Percentiles rank a stretch among this genome's conserved stretches.
These are phyloP conservation scores for Paxillus ammoniavirescens DNA, from an alignment of 768 basidiomycete species.

Conservation along the genomic window DNA sequence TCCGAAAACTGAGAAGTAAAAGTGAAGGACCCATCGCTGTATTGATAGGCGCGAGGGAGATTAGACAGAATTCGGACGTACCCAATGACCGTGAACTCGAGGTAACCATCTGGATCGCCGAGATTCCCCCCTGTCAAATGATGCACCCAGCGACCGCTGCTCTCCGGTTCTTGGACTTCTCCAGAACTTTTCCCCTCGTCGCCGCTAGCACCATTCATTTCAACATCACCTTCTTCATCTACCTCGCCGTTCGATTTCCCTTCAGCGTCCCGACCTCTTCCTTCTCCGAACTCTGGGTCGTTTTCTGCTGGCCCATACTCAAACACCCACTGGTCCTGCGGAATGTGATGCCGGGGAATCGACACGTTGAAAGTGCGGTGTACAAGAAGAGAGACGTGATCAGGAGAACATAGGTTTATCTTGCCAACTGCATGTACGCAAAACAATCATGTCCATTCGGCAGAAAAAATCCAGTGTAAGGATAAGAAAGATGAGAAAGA, in stretches of 20 bases:
- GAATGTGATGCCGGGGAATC: conserved; percentile 90
- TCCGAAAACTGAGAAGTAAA: neutral
- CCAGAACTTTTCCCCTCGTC: neutral
- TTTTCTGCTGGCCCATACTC: conserved; percentile 83
- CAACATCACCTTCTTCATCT: conserved; percentile 3
- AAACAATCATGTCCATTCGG: neutral
- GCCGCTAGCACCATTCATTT: conserved; percentile 8
- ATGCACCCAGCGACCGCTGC: conserved; percentile 78
- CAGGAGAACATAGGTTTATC: conserved; percentile 85
- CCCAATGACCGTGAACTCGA: conserved; percentile 91
- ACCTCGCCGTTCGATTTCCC: conserved; percentile 7
- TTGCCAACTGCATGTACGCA: conserved; percentile 60
- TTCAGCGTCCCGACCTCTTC: conserved; percentile 23
- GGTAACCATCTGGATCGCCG: conserved; percentile 62
- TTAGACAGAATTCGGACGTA: conserved; percentile 9
- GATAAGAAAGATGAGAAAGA: no score
- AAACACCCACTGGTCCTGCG: conserved; percentile 76
- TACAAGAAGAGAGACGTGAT: conserved; percentile 87
- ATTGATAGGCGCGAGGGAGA: neutral
- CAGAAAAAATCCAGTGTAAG: neutral
- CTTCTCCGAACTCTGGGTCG: conserved; percentile 66
- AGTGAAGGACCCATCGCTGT: neutral
- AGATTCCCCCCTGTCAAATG: conserved; percentile 64
- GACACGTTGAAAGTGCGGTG: conserved; percentile 94
- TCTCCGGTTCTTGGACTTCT: conserved; percentile 36